Percentiles rank a stretch among this genome's conserved stretches.
phyloP scores from a whole-genome alignment of 2,329 filamentous ascomycete species.

The Geosmithia putterillii region DNA sequence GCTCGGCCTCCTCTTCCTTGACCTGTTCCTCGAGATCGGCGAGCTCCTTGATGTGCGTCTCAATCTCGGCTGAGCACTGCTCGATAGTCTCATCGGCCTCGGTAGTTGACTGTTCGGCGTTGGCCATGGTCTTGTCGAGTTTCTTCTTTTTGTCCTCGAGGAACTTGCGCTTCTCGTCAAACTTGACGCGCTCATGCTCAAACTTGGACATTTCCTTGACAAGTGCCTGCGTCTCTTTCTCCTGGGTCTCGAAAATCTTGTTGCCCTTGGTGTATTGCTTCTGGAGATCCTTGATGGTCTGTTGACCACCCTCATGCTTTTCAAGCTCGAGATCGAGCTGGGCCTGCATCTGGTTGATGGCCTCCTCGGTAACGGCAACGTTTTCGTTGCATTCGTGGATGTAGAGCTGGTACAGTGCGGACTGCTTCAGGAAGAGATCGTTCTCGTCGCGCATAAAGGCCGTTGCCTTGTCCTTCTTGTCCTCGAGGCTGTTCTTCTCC shows the following conservation, averaged over 20 bases:
- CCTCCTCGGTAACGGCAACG: slow-evolving; percentile 75
- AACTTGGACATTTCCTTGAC: slow-evolving; percentile 83
- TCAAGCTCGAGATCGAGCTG: slow-evolving; percentile 79
- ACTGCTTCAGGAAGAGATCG: slow-evolving; percentile 79
- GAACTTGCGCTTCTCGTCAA: slow-evolving; percentile 96
- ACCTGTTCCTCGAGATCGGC: slow-evolving; percentile 63
- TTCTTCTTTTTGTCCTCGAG: slow-evolving; percentile 85
- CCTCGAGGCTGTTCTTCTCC: slow-evolving; percentile 82
- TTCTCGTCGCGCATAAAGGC: slow-evolving; percentile 88
- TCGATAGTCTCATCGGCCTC: slow-evolving; percentile 70
- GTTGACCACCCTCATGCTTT: slow-evolving; percentile 82
- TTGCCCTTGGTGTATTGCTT: slow-evolving; percentile 71
- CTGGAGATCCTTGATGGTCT: slow-evolving; percentile 80
- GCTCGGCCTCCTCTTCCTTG: slow-evolving; percentile 67
- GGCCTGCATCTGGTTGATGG: slow-evolving; percentile 79
- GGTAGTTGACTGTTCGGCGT: slow-evolving; percentile 59
- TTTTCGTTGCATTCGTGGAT: slow-evolving; percentile 84
- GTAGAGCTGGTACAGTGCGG: slow-evolving; percentile 84
- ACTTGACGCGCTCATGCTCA: slow-evolving; percentile 94
- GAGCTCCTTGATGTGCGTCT: slow-evolving; percentile 64
- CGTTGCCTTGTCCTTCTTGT: slow-evolving; percentile 92
- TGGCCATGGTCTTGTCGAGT: slow-evolving; percentile 74
- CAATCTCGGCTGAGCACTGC: slow-evolving; percentile 67
- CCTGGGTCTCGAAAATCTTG: slow-evolving; percentile 71
- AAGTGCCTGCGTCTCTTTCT: slow-evolving; percentile 68